Conservation (phyloP, 208 protist species). For the Crithidia mellificae region DNA sequence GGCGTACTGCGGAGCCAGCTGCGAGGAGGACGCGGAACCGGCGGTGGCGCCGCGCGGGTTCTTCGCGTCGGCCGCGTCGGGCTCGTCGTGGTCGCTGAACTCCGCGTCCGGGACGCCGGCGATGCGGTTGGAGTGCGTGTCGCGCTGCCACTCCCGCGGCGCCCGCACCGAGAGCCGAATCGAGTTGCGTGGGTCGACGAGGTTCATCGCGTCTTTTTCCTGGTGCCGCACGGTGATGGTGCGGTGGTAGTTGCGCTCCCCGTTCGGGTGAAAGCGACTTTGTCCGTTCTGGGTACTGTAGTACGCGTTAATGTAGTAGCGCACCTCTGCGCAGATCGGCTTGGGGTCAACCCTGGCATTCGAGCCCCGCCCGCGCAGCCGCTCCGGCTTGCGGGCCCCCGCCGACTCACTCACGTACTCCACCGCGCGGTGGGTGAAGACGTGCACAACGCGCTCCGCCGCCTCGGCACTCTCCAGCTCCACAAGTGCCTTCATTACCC, state of each 20-base stretch:
- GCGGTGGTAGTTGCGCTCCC: constrained; percentile 33
- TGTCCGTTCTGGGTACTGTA: constrained; percentile 28
- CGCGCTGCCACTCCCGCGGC: constrained; percentile 29
- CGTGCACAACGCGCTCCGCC: constrained; percentile 36
- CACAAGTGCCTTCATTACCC: constrained; percentile 44
- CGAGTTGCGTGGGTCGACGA: not conserved
- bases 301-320: constrained; percentile 35
- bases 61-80: not conserved
- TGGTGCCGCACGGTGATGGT: constrained; percentile 22
- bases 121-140: constrained; percentile 18
- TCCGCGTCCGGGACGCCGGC: constrained; percentile 8
- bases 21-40: too few relatives aligned
- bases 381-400: not conserved
- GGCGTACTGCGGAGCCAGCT: too few relatives aligned
- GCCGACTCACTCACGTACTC: constrained; percentile 34
- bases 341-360: not conserved
- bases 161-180: constrained; percentile 10
- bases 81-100: not conserved
- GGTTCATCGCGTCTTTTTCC: constrained; percentile 12
- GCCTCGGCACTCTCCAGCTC: constrained; percentile 43
- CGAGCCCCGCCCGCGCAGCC: not conserved
- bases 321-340: constrained; percentile 39
- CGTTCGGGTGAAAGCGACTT: constrained; percentile 16
- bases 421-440: constrained; percentile 30
- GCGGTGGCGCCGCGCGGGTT: too few relatives aligned